These are phyloP conservation scores for Leccinum variabile DNA, from an alignment of 1,284 basidiomycete species.

Conservation along the genomic window DNA sequence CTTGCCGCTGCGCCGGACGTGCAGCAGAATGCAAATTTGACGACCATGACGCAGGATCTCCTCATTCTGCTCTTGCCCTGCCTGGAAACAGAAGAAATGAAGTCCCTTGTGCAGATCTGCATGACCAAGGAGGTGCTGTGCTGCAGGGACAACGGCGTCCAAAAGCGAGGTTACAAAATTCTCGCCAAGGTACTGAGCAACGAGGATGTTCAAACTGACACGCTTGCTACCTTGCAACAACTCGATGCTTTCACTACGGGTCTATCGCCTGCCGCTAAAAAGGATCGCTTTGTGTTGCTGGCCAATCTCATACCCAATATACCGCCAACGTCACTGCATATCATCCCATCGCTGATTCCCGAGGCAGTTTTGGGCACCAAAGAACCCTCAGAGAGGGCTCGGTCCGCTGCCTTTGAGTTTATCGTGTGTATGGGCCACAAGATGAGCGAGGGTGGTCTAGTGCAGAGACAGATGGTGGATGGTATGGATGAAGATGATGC, in stretches of 20 bases:
- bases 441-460: conserved; percentile 86
- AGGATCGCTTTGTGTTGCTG: conserved; percentile 86
- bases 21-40: conserved; percentile 41
- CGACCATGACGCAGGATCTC: conserved; percentile 85
- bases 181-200: conserved; percentile 73
- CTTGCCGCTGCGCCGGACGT: conserved; percentile 31
- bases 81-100: conserved; percentile 62
- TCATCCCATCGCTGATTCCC: conserved; percentile 88
- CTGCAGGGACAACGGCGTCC: conserved; percentile 82
- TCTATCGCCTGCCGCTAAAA: conserved; percentile 85
- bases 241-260: conserved; percentile 66
- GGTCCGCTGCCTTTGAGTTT: conserved; percentile 88
- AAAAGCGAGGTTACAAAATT: conserved; percentile 95
- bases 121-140: conserved; percentile 61
- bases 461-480: conserved; percentile 76
- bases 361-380: conserved; percentile 98
- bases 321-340: conserved; percentile 73
- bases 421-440: conserved; percentile 91
- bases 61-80: conserved; percentile 83
- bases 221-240: conserved; percentile 52
- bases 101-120: conserved; percentile 64
- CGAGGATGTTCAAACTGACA: conserved; percentile 46
- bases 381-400: conserved; percentile 92
- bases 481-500: conserved; percentile 75
- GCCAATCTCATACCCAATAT: conserved; percentile 72